These are phyloP conservation scores for Cercospora sp. DNA, from an alignment of 2,329 filamentous ascomycete species.

Conservation along the genomic window DNA sequence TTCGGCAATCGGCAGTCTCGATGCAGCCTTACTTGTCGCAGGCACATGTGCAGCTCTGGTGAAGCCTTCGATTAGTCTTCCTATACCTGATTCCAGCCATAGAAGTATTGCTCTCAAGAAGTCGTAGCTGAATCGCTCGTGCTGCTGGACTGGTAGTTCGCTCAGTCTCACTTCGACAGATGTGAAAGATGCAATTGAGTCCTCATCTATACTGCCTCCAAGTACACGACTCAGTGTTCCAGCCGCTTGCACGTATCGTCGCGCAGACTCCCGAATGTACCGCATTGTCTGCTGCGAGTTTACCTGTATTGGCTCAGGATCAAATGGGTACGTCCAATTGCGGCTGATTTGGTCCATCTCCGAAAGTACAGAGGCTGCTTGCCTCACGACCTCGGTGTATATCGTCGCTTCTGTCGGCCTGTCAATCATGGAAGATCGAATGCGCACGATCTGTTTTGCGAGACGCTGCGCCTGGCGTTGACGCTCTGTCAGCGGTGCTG, in stretches of 20 bases:
- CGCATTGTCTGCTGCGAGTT: constrained; percentile 57
- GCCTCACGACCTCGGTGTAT: constrained; percentile 36
- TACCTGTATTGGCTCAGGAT: constrained; percentile 55
- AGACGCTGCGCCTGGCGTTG: constrained; percentile 57
- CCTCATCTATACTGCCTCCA: constrained; percentile 53
- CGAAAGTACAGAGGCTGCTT: constrained; percentile 48
- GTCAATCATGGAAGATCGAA: constrained; percentile 56
- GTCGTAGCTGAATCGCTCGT: constrained; percentile 62
- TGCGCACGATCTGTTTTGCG: constrained; percentile 55
- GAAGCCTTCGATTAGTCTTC: constrained; percentile 58
- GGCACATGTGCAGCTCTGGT: constrained; percentile 47
- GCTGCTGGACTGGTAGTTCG: constrained; percentile 32
- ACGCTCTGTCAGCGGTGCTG: constrained; percentile 47
- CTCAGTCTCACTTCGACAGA: constrained; percentile 42
- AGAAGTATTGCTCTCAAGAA: constrained; percentile 64
- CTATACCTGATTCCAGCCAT: constrained; percentile 61
- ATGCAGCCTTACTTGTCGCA: constrained; percentile 38
- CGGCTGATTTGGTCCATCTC: constrained; percentile 57
- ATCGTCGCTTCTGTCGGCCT: constrained; percentile 43
- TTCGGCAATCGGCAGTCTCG: constrained; percentile 51
- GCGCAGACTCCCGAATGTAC: constrained; percentile 55
- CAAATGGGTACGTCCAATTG: constrained; percentile 59
- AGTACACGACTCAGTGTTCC: constrained; percentile 59
- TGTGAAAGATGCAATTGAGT: constrained; percentile 31
- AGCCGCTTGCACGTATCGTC: constrained; percentile 63